Evolutionary conservation across 352 stramenopile genomes (phyloP), one percentile per base, ranked within the genome.

Genomic region (Peronosclerospora sorghi): DNA sequence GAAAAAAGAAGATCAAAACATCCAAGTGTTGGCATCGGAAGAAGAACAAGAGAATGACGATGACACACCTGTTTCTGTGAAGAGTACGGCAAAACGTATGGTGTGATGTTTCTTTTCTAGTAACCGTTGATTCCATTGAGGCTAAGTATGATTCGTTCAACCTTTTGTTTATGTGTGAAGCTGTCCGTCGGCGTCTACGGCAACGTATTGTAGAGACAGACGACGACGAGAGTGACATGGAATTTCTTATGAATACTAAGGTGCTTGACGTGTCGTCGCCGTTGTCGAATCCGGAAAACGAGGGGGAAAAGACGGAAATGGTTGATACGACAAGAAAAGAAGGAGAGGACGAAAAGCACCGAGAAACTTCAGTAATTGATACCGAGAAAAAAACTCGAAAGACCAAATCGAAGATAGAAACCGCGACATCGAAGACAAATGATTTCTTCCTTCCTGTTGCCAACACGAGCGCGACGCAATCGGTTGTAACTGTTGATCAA

Each of bases 161-260:
- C 45, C 14, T 39, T 26, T 7, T 46, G 27, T 5, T 24, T 15
- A 14, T 28, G 54, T 4, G 12, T 60, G 34, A 19, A 76, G 68
- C 60, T 54, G 73, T 72, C 18, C 70, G 75, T 8, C 58, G 73
- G 41, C 70, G 75, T 44, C 51, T 87, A 4, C 70, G 73, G 5
- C 73, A 84, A 58, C 64, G 70, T 1, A 48, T 83, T 4, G 60
- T 76, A n/a, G 55, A 67, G n/a, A 64, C 81, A 8, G 64, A 83
- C 13, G 65, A 80, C 15, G 59, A 73, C 0, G 71, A 78, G 12
- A 69, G 58, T 17, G 63, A 73, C 27, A 24, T 62, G 49, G 50
- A 74, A 29, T 26, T 81, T 9, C 26, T 38, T 9, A 48, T 65
- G 23, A 58, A 35, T 0, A 29, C 13, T 7, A 41, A 61, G 9